Percentiles rank a stretch among this genome's conserved stretches.
Evolutionary conservation across 169 alveolate species (phyloP).

Genomic region (Perkinsus chesapeaki): DNA sequence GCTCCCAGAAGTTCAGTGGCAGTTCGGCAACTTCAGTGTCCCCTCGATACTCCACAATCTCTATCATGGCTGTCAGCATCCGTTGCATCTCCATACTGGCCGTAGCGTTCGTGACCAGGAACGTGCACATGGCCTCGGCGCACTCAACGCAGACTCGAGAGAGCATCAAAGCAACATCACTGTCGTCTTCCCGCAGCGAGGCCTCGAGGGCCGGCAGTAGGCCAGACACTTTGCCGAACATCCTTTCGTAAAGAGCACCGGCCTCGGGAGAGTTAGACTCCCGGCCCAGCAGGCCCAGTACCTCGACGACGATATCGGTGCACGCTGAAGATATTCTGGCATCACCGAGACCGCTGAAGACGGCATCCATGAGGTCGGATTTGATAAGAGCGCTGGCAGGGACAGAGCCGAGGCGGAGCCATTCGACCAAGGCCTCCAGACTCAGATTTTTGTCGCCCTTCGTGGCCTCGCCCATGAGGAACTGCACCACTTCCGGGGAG

Average conservation of each 20-base stretch:
- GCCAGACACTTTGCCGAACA: neutral
- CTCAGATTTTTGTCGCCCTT: neutral
- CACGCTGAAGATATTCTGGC: neutral
- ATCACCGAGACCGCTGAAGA: neutral
- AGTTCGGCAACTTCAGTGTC: neutral
- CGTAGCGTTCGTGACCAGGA: neutral
- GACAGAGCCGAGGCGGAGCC: neutral
- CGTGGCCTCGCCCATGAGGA: neutral
- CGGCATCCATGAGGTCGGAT: neutral
- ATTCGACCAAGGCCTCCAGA: neutral
- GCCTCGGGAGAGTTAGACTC: neutral
- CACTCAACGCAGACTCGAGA: neutral
- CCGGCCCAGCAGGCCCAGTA: neutral
- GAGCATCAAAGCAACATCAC: neutral
- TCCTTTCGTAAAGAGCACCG: neutral
- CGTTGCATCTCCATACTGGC: neutral
- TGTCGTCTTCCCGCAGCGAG: neutral
- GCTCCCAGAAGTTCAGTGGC: neutral
- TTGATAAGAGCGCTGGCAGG: neutral
- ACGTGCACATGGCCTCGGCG: neutral
- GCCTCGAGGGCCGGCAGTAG: neutral
- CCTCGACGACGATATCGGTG: neutral
- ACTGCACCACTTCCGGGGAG: neutral
- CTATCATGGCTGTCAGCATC: neutral
- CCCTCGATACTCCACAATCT: neutral